phyloP scores from a whole-genome alignment of 306 rosid genomes.

The Rosa multiflora region DNA sequence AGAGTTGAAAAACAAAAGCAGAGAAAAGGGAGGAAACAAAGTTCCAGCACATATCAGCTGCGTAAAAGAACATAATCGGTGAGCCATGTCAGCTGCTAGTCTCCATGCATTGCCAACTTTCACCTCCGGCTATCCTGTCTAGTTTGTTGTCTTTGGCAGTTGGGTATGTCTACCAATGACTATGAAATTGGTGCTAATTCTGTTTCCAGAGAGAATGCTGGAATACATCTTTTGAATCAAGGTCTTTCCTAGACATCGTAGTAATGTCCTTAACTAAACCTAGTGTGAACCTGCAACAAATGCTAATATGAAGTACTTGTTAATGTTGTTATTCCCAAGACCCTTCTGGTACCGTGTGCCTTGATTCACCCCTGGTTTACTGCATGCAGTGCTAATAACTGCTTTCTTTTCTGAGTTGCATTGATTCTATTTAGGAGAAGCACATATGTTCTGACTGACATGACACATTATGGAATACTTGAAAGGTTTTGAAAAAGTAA shows the following conservation, averaged over 20 bases:
- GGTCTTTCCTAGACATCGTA: not conserved
- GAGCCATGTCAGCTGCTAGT: not conserved
- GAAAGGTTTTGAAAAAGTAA: not conserved
- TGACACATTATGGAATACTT: not conserved
- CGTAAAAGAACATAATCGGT: not conserved
- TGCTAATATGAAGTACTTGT: not conserved
- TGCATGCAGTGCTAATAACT: not conserved
- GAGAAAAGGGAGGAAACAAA: not conserved
- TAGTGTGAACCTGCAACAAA: not conserved
- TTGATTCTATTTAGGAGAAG: not conserved
- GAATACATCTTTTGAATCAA: not conserved
- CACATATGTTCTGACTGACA: not conserved
- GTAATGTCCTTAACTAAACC: not conserved
- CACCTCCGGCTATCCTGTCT: not conserved
- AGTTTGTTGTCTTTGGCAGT: not conserved
- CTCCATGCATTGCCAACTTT: not conserved
- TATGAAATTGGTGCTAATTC: not conserved
- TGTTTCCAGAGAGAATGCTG: not conserved
- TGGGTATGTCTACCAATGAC: not conserved
- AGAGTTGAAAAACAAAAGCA: conserved; percentile 5
- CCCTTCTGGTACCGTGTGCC: not conserved
- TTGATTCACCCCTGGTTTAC: not conserved
- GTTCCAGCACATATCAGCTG: not conserved
- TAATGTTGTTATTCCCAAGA: not conserved
- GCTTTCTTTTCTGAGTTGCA: not conserved